Base-by-base conservation (phyloP, 768 basidiomycete species). In the Kwoniella mangroviensis region DNA sequence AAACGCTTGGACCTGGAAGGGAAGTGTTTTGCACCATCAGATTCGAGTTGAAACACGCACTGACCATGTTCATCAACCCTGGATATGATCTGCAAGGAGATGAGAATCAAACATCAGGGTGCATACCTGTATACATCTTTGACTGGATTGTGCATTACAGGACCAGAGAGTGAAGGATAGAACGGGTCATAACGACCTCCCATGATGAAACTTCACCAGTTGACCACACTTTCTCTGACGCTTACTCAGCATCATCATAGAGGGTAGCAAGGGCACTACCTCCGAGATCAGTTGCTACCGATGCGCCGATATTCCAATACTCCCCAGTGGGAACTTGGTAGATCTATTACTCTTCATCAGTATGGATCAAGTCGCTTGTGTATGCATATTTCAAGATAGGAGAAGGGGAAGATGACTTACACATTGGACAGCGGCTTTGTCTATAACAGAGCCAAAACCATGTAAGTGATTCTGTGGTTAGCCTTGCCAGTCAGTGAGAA, bases 271-370 rank as follows among this genome's bases (percentile, higher is more conserved):
- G 41, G 12, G 26, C 40, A 59, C 42, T 42, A 22, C 58, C 58
- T 19, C 58, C 58, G 2, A 59, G 40, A 19, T 26, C 40, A n/a
- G 19, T 42, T 3, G 58, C 58, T 12, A 59, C 58, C 15, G 28
- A 26, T 34, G 41, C 24, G 4, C 58, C 58, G 40, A 59, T 59
- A 19, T 59, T 59, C n/a, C 34, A 11, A 42, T 59, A 59, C 58
- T 59, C 58, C 34, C 28, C 42, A 7, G 34, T 59, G 58, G 58
- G 17, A 34, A 12, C 10, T 22, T 59, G 58, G 58, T 59, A 59
- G 58, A 59, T 24, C 58, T 59, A 19, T 49, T 10, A 19, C 0
- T 3, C 3, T 19, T 1, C 19, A 49, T 49, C 45, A 49, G 15
- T 34, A 34, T 34, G 4, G 6, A 34, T 34, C 34, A 34, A 34